Evolutionary conservation across 495 filamentous ascomycete genomes (phyloP).

Genomic region (Acidiella bohemica): DNA sequence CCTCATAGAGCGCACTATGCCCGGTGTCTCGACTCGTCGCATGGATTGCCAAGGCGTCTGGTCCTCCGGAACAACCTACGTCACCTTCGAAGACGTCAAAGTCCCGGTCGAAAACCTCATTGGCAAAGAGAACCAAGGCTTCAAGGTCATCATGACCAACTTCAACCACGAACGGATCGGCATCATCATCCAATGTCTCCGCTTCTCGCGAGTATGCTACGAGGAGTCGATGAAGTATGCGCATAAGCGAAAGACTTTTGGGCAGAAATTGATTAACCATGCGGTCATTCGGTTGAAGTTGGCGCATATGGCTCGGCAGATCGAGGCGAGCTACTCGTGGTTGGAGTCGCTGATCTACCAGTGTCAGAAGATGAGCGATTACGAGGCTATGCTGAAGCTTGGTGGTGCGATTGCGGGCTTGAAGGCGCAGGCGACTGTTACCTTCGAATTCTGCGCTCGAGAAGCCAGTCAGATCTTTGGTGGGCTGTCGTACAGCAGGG

Average conservation of each 20-base stretch:
- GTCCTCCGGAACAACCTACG: slow-evolving; percentile 87
- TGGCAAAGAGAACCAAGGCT: slow-evolving; percentile 97
- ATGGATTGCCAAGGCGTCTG: slow-evolving; percentile 99
- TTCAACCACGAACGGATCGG: slow-evolving; percentile 99
- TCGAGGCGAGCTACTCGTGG: slow-evolving; percentile 93
- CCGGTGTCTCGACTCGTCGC: slow-evolving; percentile 76
- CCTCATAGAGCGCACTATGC: slow-evolving; percentile 67
- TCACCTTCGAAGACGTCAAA: slow-evolving; percentile 97
- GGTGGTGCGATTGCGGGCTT: slow-evolving; percentile 88
- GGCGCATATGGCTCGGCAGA: slow-evolving; percentile 94
- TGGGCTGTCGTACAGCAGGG: slow-evolving; percentile 80
- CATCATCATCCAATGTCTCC: slow-evolving; percentile 92
- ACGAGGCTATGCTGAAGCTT: slow-evolving; percentile 88
- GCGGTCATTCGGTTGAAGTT: slow-evolving; percentile 96
- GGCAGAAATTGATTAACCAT: slow-evolving; percentile 90
- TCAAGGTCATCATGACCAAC: slow-evolving; percentile 96
- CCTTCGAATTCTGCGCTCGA: slow-evolving; percentile 93
- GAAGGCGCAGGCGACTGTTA: slow-evolving; percentile 83
- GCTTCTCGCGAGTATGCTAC: slow-evolving; percentile 93
- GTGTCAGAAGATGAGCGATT: slow-evolving; percentile 81
- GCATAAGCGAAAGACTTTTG: slow-evolving; percentile 89
- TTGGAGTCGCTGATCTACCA: slow-evolving; percentile 94
- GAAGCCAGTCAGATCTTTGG: slow-evolving; percentile 97
- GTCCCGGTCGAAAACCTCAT: slow-evolving; percentile 96
- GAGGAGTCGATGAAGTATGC: slow-evolving; percentile 94